A percentile compares a stretch with the other conserved stretches of the same genome.
Evolutionary conservation across 2,329 filamentous ascomycete genomes (phyloP).

Genomic region (Sporothrix luriei): DNA sequence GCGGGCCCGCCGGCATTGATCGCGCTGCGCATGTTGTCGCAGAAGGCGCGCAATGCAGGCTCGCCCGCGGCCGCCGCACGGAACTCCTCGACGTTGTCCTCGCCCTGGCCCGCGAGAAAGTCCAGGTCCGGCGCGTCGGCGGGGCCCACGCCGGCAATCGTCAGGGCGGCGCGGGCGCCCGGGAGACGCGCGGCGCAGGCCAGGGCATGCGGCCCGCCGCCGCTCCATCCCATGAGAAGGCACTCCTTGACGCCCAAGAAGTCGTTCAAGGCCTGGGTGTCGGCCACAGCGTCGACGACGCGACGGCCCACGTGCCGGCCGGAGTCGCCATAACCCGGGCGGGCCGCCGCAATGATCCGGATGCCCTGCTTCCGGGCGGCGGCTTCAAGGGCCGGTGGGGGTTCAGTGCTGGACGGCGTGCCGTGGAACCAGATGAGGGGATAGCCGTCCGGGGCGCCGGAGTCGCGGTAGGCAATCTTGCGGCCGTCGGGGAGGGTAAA

Average conservation of each 20-base stretch:
- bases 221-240: slow-evolving; percentile 13
- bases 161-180: slow-evolving; percentile 6
- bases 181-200: slow-evolving; percentile 14
- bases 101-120: slow-evolving; percentile 21
- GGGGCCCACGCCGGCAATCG: slow-evolving; percentile 22
- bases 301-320: neutral
- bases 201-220: slow-evolving; percentile 18
- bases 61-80: neutral
- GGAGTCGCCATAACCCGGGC: slow-evolving; percentile 9
- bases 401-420: slow-evolving; percentile 12
- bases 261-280: slow-evolving; percentile 6
- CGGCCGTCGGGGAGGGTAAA: slow-evolving; percentile 17
- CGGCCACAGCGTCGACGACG: slow-evolving; percentile 5
- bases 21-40: neutral
- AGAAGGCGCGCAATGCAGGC: slow-evolving; percentile 8
- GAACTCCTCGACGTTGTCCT: slow-evolving; percentile 25
- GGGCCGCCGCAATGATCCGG: slow-evolving; percentile 14
- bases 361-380: slow-evolving; percentile 6
- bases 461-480: neutral
- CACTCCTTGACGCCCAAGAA: slow-evolving; percentile 16
- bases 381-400: neutral
- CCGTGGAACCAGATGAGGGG: slow-evolving; percentile 26
- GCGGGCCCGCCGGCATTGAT: slow-evolving; percentile 4
- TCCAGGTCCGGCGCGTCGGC: slow-evolving; percentile 18
- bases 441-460: neutral